phyloP scores from a whole-genome alignment of 169 alveolate genomes.

The Cryptosporidium canis region DNA sequence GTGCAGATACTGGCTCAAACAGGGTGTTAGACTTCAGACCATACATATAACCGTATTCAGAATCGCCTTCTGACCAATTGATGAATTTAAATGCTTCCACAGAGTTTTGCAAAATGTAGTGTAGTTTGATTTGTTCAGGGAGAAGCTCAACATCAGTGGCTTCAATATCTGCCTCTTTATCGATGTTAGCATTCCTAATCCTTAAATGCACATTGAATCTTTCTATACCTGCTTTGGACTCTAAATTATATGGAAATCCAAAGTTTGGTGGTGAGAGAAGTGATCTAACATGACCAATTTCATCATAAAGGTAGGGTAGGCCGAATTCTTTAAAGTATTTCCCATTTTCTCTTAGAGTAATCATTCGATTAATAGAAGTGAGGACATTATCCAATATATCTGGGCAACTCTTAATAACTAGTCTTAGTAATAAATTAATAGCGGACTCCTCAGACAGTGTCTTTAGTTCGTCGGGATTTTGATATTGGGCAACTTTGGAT shows the following conservation, averaged over 20 bases:
- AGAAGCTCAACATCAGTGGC: conserved; percentile 3
- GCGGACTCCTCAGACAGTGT: conserved; percentile 15
- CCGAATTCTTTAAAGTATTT: conserved; percentile 10
- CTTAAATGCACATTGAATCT: conserved; percentile 19
- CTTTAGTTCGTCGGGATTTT: conserved; percentile 1
- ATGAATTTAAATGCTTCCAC: conserved; percentile 38
- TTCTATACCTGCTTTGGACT: conserved; percentile 51
- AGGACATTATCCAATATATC: conserved; percentile 22
- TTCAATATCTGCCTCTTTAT: conserved; percentile 1
- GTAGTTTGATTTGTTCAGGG: conserved; percentile 24
- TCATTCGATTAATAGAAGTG: conserved; percentile 34
- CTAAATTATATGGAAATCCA: conserved; percentile 42
- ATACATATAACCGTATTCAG: conserved; percentile 42
- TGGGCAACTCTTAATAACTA: conserved; percentile 35
- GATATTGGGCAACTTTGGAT: neutral
- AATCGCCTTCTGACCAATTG: conserved; percentile 37
- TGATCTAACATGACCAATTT: conserved; percentile 23
- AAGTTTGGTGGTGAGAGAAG: conserved; percentile 36
- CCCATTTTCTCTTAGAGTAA: conserved; percentile 28
- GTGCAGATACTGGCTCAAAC: conserved; percentile 28
- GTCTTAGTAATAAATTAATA: conserved; percentile 9
- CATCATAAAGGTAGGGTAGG: conserved; percentile 36
- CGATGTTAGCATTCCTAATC: conserved; percentile 11
- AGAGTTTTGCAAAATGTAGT: conserved; percentile 14
- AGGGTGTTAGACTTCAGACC: conserved; percentile 39